Evolutionary conservation across 805 yeast species (phyloP), one percentile per base, ranked within the genome.

Genomic region (Candida vartiovaarae): DNA sequence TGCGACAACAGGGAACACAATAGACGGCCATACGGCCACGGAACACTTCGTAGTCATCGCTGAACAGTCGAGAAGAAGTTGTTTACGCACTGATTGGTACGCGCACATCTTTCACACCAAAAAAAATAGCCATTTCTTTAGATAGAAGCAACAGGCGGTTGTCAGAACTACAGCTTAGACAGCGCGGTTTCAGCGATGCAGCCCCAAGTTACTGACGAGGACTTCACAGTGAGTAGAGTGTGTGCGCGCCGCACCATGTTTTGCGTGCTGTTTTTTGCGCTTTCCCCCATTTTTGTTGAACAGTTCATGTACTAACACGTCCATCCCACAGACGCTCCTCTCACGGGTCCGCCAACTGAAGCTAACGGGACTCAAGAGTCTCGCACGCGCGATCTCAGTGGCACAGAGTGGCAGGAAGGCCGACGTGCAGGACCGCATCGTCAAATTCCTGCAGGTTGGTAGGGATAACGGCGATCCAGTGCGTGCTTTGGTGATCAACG

Each of bases 391-490:
- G 2, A 54, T 80, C 15, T 72, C 74, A 2, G 60, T 82, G 20
- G 61, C 76, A 2, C 53, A 66, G 8, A 55, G 71, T 5, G 95
- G 93, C 1, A 65, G 78, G 33, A 87, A 86, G 60, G 71, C 72
- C 23, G 82, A 76, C 31, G 61, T 85, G 10, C 72, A 72, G 42
- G 78, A 76, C 32, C 67, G 88, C 31, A 60, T 86, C 6, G 57
- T 64, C 40, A 64, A 62, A n/a, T 73, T 66, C 50, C 50, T 80
- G 32, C 63, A 64, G 28, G 66, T 63, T 36, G 78, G 78, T 1
- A 53, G 57, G 31, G 56, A 65, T 4, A 53, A 57, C n/a, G 60
- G 65, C 23, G 76, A 72, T 42, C 53, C 58, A 5, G 67, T 71
- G 38, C 63, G 76, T 42, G 59, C 78, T 26, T 57, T 67, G 36